Conservation (phyloP, 805 yeast genomes). For the Candida golubevii region DNA sequence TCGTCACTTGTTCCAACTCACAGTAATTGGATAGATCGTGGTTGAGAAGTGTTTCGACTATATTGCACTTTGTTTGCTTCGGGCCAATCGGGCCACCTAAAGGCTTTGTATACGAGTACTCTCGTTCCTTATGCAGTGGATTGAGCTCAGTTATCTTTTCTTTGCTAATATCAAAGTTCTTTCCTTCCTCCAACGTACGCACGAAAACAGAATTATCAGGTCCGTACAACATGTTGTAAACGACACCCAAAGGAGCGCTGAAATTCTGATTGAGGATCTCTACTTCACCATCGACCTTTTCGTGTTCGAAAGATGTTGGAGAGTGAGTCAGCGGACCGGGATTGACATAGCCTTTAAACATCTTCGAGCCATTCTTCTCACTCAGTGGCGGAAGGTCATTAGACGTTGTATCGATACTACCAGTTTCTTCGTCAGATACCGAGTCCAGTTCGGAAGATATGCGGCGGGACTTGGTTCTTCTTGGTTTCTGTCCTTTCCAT, state of each 20-base stretch:
- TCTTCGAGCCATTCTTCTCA: neutral
- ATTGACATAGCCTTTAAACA: constrained; percentile 25
- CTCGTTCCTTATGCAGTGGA: constrained; percentile 41
- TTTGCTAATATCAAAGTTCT: constrained; percentile 22
- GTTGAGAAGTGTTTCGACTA: constrained; percentile 55
- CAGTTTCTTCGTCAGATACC: constrained; percentile 1
- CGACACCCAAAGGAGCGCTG: constrained; percentile 72
- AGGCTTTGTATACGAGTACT: constrained; percentile 67
- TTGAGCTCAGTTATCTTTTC: constrained; percentile 30
- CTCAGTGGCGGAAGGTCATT: neutral
- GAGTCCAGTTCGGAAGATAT: constrained; percentile 3
- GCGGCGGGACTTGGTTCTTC: neutral
- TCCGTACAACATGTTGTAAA: constrained; percentile 70
- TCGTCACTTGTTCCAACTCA: constrained; percentile 57
- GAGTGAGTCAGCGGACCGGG: constrained; percentile 64
- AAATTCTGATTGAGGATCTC: constrained; percentile 49
- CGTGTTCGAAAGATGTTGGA: constrained; percentile 49
- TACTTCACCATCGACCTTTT: constrained; percentile 43
- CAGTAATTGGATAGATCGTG: constrained; percentile 53
- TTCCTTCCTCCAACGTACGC: constrained; percentile 30
- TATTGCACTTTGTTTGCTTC: constrained; percentile 72
- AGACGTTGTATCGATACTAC: neutral
- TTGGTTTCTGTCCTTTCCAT: constrained; percentile 2
- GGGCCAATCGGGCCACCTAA: constrained; percentile 87
- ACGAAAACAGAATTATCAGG: constrained; percentile 40